phyloP scores from a whole-genome alignment of 148 eudicot genomes.

The Rhododendron ferrugineum region DNA sequence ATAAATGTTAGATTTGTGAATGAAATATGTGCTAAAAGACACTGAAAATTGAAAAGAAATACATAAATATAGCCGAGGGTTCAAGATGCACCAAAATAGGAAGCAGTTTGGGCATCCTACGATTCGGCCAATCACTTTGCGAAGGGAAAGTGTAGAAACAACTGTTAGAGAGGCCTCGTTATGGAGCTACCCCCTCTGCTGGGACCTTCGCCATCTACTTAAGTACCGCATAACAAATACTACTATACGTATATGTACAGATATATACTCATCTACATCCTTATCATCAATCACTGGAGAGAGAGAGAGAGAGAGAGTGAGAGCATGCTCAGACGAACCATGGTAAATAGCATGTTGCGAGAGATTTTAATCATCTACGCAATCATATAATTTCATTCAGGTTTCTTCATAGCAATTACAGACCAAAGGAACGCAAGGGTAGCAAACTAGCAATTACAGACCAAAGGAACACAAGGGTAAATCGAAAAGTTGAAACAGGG shows the following conservation, averaged over 20 bases:
- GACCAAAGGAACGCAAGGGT: background rate
- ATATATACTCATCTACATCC: background rate
- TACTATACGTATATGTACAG: background rate
- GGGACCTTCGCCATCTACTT: conserved; percentile 64
- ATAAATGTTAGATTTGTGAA: background rate
- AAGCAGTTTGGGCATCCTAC: conserved; percentile 24
- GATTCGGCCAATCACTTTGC: conserved; percentile 45
- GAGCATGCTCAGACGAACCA: conserved; percentile 1
- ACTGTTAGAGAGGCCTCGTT: conserved; percentile 68
- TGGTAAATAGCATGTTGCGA: background rate
- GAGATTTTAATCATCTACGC: background rate
- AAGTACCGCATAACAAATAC: background rate
- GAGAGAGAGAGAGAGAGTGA: background rate
- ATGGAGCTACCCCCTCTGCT: conserved; percentile 55
- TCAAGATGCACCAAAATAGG: conserved; percentile 39
- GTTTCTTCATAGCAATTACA: background rate
- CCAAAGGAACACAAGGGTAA: background rate
- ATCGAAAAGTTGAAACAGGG: too few relatives aligned
- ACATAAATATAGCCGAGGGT: conserved; percentile 36
- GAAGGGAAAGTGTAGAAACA: conserved; percentile 33
- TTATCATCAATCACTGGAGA: background rate
- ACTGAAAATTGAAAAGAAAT: background rate
- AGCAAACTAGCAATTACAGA: background rate
- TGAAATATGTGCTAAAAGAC: background rate
- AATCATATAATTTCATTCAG: background rate